Conservation (phyloP, 768 basidiomycete species). For the Cyclocybe cylindracea region DNA sequence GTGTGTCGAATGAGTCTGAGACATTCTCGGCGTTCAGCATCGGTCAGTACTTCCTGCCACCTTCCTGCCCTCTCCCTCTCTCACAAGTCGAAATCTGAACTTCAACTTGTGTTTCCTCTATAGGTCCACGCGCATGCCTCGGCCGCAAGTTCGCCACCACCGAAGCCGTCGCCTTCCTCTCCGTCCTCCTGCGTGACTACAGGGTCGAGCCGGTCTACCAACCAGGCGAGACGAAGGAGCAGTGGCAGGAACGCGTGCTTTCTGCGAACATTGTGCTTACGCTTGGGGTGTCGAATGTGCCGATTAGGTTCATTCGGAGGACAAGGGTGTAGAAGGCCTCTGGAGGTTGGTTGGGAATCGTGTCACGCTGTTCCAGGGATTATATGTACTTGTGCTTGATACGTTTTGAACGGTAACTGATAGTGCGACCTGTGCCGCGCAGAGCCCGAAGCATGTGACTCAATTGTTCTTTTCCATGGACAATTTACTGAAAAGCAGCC, state of each 20-base stretch:
- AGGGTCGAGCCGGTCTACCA: conserved; percentile 46
- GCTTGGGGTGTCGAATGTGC: conserved; percentile 33
- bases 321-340: neutral
- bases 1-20: conserved; percentile 40
- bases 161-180: conserved; percentile 55
- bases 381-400: too few species aligned
- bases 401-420: too few species aligned
- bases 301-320: conserved; percentile 32
- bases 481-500: too few species aligned
- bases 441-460: too few species aligned
- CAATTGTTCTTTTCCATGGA: too few species aligned
- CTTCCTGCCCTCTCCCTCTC: neutral
- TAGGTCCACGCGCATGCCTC: conserved; percentile 54
- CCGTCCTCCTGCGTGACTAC: conserved; percentile 54
- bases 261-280: conserved; percentile 37
- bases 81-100: neutral
- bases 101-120: neutral
- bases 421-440: too few species aligned
- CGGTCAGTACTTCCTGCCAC: conserved; percentile 23
- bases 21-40: conserved; percentile 49
- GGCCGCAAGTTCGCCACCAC: conserved; percentile 57
- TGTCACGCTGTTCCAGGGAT: too few species aligned
- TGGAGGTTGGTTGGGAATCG: too few species aligned
- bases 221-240: conserved; percentile 36
- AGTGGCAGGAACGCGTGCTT: conserved; percentile 38